Conservation (phyloP, 2,329 filamentous ascomycete genomes). For the Tolypocladium inflatum region DNA sequence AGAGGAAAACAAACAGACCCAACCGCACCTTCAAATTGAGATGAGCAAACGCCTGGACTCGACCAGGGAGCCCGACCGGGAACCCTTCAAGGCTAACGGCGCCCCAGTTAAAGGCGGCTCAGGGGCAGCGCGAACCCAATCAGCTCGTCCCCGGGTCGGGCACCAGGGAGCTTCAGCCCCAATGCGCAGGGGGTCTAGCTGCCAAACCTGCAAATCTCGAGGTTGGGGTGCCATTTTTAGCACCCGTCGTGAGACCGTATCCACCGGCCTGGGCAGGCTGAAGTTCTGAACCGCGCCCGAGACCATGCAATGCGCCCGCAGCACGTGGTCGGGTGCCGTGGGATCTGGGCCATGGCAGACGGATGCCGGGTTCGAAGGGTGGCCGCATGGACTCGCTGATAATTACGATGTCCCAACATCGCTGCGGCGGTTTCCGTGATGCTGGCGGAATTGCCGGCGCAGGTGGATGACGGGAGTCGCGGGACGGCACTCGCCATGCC, state of each 20-base stretch:
- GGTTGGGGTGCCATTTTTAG: neutral
- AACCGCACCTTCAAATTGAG: neutral
- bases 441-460: too few relatives aligned
- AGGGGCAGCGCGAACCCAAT: neutral
- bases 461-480: too few relatives aligned
- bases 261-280: neutral
- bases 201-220: neutral
- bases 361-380: neutral
- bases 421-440: too few relatives aligned
- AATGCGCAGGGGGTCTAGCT: neutral
- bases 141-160: neutral
- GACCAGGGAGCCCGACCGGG: neutral
- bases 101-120: neutral
- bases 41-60: neutral
- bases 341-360: neutral
- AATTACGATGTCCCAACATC: too few relatives aligned
- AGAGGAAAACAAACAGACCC: neutral
- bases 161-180: neutral
- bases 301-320: too few relatives aligned
- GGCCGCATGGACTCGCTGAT: neutral
- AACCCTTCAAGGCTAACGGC: neutral
- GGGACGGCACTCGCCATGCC: too few relatives aligned
- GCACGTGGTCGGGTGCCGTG: too few relatives aligned
- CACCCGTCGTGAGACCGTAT: neutral
- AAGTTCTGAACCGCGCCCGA: too few relatives aligned